A percentile compares a stretch with the other conserved stretches of the same genome.
These are phyloP conservation scores for Aspergillus sergii DNA, from an alignment of 2,329 filamentous ascomycete genomes.

Conservation along the genomic window DNA sequence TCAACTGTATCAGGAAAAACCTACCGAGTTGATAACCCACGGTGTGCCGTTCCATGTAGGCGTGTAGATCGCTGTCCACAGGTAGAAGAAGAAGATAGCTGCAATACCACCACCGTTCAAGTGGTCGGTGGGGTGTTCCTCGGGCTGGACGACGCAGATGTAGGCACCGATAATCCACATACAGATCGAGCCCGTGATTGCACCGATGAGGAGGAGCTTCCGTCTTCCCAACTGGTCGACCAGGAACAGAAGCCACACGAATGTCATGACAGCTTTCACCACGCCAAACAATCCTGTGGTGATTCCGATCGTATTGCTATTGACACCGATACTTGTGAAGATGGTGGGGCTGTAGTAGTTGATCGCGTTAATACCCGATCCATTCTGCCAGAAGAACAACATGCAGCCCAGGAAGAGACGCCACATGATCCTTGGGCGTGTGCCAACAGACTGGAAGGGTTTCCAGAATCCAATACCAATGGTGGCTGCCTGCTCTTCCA, in stretches of 20 bases:
- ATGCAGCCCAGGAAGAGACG: conserved; percentile 73
- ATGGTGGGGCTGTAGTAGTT: conserved; percentile 74
- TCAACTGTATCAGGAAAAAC: neutral
- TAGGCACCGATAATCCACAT: conserved; percentile 39
- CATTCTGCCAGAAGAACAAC: conserved; percentile 80
- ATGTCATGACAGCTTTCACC: conserved; percentile 68
- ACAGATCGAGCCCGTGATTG: conserved; percentile 55
- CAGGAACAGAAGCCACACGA: conserved; percentile 69
- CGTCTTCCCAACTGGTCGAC: conserved; percentile 66
- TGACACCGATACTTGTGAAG: conserved; percentile 65
- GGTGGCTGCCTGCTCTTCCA: conserved; percentile 63
- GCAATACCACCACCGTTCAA: conserved; percentile 40
- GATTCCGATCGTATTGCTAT: conserved; percentile 57
- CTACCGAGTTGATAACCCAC: conserved; percentile 69
- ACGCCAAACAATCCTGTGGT: conserved; percentile 78
- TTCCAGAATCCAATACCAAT: conserved; percentile 75
- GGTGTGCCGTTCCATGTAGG: conserved; percentile 73
- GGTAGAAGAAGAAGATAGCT: conserved; percentile 67
- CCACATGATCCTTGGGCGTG: conserved; percentile 63
- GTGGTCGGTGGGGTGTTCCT: conserved; percentile 25
- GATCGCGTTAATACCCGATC: conserved; percentile 75
- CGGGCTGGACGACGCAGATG: conserved; percentile 36
- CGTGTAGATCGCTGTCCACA: conserved; percentile 74
- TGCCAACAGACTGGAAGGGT: conserved; percentile 62
- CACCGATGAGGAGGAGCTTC: conserved; percentile 67